These are phyloP conservation scores for Porphyra umbilicalis DNA, from an alignment of 31 red algal genomes.

Conservation along the genomic window DNA sequence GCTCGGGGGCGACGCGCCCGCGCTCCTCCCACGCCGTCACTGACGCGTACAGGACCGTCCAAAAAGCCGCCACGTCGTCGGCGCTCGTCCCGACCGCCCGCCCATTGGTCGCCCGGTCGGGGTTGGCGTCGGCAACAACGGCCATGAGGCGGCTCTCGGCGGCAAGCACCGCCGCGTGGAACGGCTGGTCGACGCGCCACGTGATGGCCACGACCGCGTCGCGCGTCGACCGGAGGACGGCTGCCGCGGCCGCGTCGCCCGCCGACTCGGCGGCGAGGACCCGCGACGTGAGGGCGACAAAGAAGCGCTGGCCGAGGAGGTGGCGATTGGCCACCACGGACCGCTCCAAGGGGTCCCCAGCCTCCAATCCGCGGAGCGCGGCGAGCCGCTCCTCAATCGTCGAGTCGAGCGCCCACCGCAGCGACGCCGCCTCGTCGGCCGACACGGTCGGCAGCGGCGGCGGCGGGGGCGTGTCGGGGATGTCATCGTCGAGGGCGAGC, in stretches of 20 bases:
- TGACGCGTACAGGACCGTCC: slow-evolving; percentile 64
- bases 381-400: background rate
- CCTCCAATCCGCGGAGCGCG: background rate
- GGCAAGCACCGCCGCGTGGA: background rate
- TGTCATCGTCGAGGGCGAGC: background rate
- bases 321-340: background rate
- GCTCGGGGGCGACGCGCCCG: slow-evolving; percentile 25
- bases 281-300: background rate
- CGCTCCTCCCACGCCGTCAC: slow-evolving; percentile 73
- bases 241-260: background rate
- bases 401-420: background rate
- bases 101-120: background rate
- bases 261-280: background rate
- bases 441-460: background rate
- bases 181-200: background rate
- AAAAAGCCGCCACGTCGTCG: slow-evolving; percentile 36
- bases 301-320: background rate
- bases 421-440: background rate
- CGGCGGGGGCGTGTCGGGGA: background rate
- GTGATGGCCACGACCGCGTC: background rate
- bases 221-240: background rate
- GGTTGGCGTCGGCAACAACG: background rate
- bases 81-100: background rate
- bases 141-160: background rate
- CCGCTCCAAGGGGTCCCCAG: background rate